phyloP scores from a whole-genome alignment of 2,329 filamentous ascomycete genomes.

The Fusarium fujikuroi region DNA sequence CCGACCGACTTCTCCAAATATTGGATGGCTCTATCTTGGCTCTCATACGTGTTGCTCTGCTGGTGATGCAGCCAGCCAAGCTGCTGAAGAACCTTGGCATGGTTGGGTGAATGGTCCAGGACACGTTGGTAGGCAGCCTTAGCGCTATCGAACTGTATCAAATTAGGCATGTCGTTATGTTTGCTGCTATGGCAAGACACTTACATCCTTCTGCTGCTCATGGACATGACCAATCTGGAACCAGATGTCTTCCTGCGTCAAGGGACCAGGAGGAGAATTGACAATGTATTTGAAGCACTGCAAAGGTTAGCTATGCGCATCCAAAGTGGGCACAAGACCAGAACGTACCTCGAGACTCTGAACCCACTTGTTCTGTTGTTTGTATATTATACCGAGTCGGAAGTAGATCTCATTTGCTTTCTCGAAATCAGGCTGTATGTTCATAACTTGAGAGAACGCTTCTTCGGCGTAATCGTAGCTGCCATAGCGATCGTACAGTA shows the following conservation, averaged over 20 bases:
- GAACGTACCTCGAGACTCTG: constrained; percentile 86
- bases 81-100: constrained; percentile 98
- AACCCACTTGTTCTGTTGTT: constrained; percentile 93
- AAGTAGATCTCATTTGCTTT: constrained; percentile 99
- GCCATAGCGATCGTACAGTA: constrained; percentile 95
- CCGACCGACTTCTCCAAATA: constrained; percentile 96
- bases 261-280: constrained; percentile 85
- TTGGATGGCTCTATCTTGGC: constrained; percentile 95
- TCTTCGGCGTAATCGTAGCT: constrained; percentile 97
- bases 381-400: constrained; percentile 98
- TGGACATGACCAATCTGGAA: constrained; percentile 99
- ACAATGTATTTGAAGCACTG: constrained; percentile 99
- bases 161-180: constrained; percentile 48
- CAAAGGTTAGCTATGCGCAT: neutral
- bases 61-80: constrained; percentile 98
- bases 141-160: constrained; percentile 84
- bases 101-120: constrained; percentile 91
- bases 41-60: constrained; percentile 89
- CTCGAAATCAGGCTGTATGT: constrained; percentile 96
- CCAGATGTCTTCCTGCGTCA: constrained; percentile 99
- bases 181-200: constrained; percentile 51
- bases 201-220: constrained; percentile 97
- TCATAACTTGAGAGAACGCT: constrained; percentile 98
- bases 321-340: neutral
- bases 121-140: constrained; percentile 94